Base-by-base conservation (phyloP, 352 stramenopile genomes). In the Phytophthora colocasiae region DNA sequence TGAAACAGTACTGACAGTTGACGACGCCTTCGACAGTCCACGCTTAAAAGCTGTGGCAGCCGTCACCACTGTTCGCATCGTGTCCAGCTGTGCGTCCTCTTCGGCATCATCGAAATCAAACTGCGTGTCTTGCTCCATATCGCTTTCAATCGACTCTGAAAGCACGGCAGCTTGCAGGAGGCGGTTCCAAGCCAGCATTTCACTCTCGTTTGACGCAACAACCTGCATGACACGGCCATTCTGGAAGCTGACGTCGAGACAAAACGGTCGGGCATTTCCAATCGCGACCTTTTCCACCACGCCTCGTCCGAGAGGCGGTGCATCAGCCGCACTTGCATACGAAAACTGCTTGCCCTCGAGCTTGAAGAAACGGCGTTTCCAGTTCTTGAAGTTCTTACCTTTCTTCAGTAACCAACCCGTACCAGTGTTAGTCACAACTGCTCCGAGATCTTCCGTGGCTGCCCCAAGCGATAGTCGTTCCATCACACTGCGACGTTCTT, bases 181-280 rank as follows among this genome's bases (percentile, higher is more conserved):
- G 14, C 72, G 73, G 53, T 83, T 88, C 85, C 85, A 93, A 49
- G 56, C 66, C 24, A 87, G 40, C 67, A 92, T 87, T 22, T 92
- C 83, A 6, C 69, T 68, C 22, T 91, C 81, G 15, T 64, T 76
- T 4, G 61, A 70, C 2, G 85, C 81, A 3, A 81, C 83, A 1
- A 91, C 63, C 6, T 85, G 74, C 58, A 92, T 77, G 6, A 91
- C 43, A n/a, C 85, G 81, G 3, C 83, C 85, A 55, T 85, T 89
- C 53, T 77, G 71, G 36, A 93, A 89, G 26, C 53, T 63, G 14
- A 93, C 78, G 27, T 91, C 77, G 15, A 93, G 62, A 44, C 80
- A 89, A 41, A 93, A 92, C 3, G 85, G 81, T n/a, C 85, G 69
- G 3, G 70, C 71, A 50, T 84, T 79, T n/a, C 85, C 84, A 19